Percentiles rank a stretch among this genome's conserved stretches.
Conservation (phyloP, 306 rosid species). For the Argentina anserina region DNA sequence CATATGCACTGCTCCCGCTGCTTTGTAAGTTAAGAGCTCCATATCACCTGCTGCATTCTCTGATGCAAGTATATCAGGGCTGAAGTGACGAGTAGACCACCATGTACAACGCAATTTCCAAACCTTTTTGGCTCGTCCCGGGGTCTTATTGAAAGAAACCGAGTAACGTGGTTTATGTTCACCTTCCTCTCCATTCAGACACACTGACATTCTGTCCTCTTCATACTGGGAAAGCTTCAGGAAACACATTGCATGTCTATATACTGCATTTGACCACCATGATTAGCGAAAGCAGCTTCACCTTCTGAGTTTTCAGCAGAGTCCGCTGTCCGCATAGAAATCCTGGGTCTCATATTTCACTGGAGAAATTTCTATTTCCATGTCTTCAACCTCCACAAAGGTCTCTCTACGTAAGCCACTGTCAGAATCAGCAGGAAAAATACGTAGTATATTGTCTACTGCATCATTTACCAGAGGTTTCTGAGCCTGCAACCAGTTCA, state of each 20-base stretch:
- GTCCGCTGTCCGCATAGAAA: constrained; percentile 38
- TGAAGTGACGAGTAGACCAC: constrained; percentile 69
- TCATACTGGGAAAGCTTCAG: constrained; percentile 40
- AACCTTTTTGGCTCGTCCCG: constrained; percentile 42
- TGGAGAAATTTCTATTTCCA: constrained; percentile 28
- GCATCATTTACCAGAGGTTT: constrained; percentile 50
- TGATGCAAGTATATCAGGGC: constrained; percentile 34
- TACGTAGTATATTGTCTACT: constrained; percentile 24
- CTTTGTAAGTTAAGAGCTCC: constrained; percentile 66
- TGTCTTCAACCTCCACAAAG: constrained; percentile 32
- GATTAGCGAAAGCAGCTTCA: constrained; percentile 24
- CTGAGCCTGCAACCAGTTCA: constrained; percentile 30
- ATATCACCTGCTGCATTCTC: constrained; percentile 60
- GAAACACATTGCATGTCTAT: constrained; percentile 68
- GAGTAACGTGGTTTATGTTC: constrained; percentile 15
- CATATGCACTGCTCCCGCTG: constrained; percentile 66
- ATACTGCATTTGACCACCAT: constrained; percentile 30
- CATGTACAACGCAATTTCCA: constrained; percentile 80
- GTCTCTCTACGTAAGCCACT: constrained; percentile 15
- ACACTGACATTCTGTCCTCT: constrained; percentile 54
- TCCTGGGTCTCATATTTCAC: constrained; percentile 40
- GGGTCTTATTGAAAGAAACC: constrained; percentile 32
- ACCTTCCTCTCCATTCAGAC: constrained; percentile 26
- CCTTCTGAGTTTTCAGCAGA: constrained; percentile 46
- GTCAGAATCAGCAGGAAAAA: constrained; percentile 25